Evolutionary conservation across 306 rosid genomes (phyloP), one percentile per base, ranked within the genome.

Genomic region (Lathyrus aphaca): DNA sequence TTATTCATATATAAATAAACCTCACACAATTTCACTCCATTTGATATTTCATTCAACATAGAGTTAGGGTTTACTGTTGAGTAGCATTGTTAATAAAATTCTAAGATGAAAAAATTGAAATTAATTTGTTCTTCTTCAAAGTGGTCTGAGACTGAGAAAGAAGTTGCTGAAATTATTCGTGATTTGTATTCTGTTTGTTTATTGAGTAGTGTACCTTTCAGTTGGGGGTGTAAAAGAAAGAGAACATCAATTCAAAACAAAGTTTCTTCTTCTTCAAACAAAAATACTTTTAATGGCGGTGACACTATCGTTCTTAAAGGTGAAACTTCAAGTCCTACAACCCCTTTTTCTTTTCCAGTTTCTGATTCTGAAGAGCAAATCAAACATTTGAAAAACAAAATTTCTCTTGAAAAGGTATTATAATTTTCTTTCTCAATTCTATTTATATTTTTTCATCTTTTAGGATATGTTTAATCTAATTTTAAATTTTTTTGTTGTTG

Each of bases 291-390:
- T 40, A 32, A 32, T 6, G 9, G 38, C 38, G 2, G 7, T 8
- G 9, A 4, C 32, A 3, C 5, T 35, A 8, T 2, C 4, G 48
- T 38, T 44, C 8, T 44, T 10, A 80, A 86, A 55, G 65, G 14
- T 3, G 55, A 77, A 57, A 64, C 80, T 68, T 5, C 50, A 1
- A 82, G 77, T 53, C 88, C 86, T 3, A 74, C 66, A 0, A 81
- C 92, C 17, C 92, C 89, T 57, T 79, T 77, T n/a, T 74, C 75
- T 0, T 79, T 76, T 56, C 57, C 75, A n/a, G 81, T 69, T 2
- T 46, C 84, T 69, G 87, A 83, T 78, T 82, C 89, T 16, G 89
- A 89, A 1, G 85, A 84, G 14, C 82, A 66, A 59, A 60, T 72
- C 12, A 66, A 78, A 11, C 27, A 38, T 10, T 43, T 12, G 1